Conservation (phyloP, 768 basidiomycete species). For the Mycena filopes region DNA sequence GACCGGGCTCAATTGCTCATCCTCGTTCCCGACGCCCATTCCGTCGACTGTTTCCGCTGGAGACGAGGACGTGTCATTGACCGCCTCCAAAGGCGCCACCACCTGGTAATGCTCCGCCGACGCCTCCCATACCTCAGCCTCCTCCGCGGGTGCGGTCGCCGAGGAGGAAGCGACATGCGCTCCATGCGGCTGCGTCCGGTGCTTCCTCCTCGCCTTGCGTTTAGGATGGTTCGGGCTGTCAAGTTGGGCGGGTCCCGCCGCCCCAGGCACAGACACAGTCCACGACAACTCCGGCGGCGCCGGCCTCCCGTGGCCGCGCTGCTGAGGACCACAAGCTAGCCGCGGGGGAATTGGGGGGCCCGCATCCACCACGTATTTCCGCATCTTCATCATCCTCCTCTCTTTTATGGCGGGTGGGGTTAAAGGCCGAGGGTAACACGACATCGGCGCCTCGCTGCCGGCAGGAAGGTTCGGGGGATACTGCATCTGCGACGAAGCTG, state of each 20-base stretch:
- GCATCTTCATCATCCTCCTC: too few species aligned
- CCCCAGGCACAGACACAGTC: not conserved
- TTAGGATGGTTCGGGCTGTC: too few species aligned
- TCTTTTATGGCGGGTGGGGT: too few species aligned
- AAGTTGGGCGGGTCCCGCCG: not conserved
- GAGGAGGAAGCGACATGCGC: not conserved
- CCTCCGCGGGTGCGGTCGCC: not conserved
- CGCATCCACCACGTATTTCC: too few species aligned
- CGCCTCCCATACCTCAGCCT: too few species aligned
- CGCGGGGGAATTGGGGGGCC: too few species aligned
- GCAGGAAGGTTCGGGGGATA: not conserved
- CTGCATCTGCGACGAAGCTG: not conserved
- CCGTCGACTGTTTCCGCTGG: not conserved
- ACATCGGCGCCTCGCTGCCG: not conserved
- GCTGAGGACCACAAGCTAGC: not conserved
- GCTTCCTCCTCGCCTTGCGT: too few species aligned
- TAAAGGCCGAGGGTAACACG: too few species aligned
- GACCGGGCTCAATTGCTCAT: not conserved
- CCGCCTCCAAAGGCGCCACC: not conserved
- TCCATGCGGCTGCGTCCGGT: too few species aligned
- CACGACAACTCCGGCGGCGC: not conserved
- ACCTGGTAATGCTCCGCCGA: not conserved
- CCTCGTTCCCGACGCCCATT: not conserved
- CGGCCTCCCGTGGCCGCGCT: not conserved
- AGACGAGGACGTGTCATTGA: not conserved